phyloP scores from a whole-genome alignment of 108 stramenopile species.

The Cyclotella choctawhatcheeana region DNA sequence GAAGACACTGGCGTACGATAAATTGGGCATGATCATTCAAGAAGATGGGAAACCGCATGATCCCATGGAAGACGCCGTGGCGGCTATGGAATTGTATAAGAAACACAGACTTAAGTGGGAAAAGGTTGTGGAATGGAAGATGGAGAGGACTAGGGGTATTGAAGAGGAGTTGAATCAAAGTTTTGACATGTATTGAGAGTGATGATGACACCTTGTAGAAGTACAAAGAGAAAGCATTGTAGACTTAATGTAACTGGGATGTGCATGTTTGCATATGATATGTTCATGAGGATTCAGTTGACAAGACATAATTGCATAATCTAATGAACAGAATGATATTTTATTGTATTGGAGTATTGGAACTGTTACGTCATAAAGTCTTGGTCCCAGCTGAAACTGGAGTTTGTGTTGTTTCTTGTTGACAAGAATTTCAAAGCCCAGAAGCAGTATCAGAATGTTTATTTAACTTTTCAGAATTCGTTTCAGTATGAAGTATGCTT shows the following conservation, averaged over 20 bases:
- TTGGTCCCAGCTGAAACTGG: too few relatives aligned
- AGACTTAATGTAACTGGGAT: too few relatives aligned
- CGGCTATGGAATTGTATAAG: slow-evolving; percentile 85
- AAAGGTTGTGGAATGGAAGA: slow-evolving; percentile 70
- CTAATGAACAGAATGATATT: slow-evolving; percentile 1
- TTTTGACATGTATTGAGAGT: neutral
- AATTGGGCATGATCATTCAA: slow-evolving; percentile 68
- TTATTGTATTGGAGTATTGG: too few relatives aligned
- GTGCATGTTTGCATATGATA: neutral
- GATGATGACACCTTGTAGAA: neutral
- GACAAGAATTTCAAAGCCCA: too few relatives aligned
- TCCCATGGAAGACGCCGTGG: slow-evolving; percentile 80
- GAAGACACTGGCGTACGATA: slow-evolving; percentile 75
- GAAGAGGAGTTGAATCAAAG: neutral
- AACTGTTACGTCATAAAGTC: too few relatives aligned
- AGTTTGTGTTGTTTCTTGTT: too few relatives aligned
- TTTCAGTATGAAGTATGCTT: too few relatives aligned
- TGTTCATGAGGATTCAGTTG: slow-evolving; percentile 5
- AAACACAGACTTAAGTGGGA: slow-evolving; percentile 76
- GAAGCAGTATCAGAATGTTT: too few relatives aligned
- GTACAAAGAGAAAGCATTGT: too few relatives aligned
- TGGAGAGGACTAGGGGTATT: slow-evolving; percentile 62
- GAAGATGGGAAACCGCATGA: slow-evolving; percentile 60
- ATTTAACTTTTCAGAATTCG: neutral
- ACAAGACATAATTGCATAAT: neutral